These are phyloP conservation scores for Suillus bovinus DNA, from an alignment of 768 basidiomycete genomes.

Conservation along the genomic window DNA sequence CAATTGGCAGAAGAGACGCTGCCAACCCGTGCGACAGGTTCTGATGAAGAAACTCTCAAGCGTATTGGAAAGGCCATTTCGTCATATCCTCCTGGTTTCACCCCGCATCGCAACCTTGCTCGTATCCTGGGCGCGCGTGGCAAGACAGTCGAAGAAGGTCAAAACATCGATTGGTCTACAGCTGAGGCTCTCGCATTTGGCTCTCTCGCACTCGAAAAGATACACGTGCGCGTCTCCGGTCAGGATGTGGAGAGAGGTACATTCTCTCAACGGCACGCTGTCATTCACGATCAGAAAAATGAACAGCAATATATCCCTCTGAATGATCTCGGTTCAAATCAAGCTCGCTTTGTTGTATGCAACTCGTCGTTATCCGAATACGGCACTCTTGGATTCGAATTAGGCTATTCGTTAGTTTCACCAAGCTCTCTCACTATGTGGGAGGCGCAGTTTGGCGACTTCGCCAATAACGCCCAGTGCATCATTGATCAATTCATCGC, in stretches of 20 bases:
- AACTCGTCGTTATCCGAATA: slow-evolving; percentile 97
- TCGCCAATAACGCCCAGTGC: slow-evolving; percentile 95
- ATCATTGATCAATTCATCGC: slow-evolving; percentile 99
- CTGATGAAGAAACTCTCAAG: slow-evolving; percentile 72
- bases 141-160: slow-evolving; percentile 88
- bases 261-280: slow-evolving; percentile 97
- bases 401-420: slow-evolving; percentile 97
- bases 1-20: slow-evolving; percentile 91
- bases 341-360: slow-evolving; percentile 93
- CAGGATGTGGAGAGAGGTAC: slow-evolving; percentile 99
- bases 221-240: slow-evolving; percentile 92
- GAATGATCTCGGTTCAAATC: slow-evolving; percentile 82
- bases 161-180: slow-evolving; percentile 96
- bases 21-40: slow-evolving; percentile 87
- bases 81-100: slow-evolving; percentile 81
- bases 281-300: slow-evolving; percentile 93
- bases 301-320: slow-evolving; percentile 90
- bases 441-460: slow-evolving; percentile 99
- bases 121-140: slow-evolving; percentile 88
- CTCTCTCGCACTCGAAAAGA: slow-evolving; percentile 87
- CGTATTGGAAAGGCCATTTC: slow-evolving; percentile 88
- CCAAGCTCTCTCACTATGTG: slow-evolving; percentile 92
- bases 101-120: slow-evolving; percentile 88
- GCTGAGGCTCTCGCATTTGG: slow-evolving; percentile 98
- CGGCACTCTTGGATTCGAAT: slow-evolving; percentile 93